These are phyloP conservation scores for Podosphaera aphanis DNA, from an alignment of 2,329 filamentous ascomycete species.

Conservation along the genomic window DNA sequence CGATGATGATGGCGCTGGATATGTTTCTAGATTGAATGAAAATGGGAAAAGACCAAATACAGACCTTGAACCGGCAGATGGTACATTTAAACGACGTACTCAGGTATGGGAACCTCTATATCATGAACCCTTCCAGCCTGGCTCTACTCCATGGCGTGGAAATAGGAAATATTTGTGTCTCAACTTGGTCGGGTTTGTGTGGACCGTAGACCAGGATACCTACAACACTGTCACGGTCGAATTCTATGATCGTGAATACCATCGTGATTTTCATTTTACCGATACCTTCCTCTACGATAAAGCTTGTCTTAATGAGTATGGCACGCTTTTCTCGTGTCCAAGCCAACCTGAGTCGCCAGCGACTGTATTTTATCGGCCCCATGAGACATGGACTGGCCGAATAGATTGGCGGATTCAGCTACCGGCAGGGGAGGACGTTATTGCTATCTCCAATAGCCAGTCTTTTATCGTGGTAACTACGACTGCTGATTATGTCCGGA, in stretches of 20 bases:
- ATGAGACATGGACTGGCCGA: slow-evolving; percentile 86
- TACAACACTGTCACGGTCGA: slow-evolving; percentile 89
- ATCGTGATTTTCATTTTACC: slow-evolving; percentile 91
- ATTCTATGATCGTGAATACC: slow-evolving; percentile 83
- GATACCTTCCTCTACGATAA: slow-evolving; percentile 93
- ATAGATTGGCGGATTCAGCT: slow-evolving; percentile 75
- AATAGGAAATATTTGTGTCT: slow-evolving; percentile 83
- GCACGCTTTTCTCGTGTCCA: slow-evolving; percentile 64
- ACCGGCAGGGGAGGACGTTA: slow-evolving; percentile 68
- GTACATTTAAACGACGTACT: slow-evolving; percentile 20
- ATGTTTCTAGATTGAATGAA: slow-evolving; percentile 34
- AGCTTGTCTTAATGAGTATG: slow-evolving; percentile 69
- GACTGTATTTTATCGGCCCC: slow-evolving; percentile 83
- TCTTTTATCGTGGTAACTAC: slow-evolving; percentile 82
- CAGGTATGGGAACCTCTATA: slow-evolving; percentile 30
- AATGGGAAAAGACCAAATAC: slow-evolving; percentile 42
- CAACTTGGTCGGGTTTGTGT: slow-evolving; percentile 82
- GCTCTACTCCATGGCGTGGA: slow-evolving; percentile 86
- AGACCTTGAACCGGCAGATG: slow-evolving; percentile 16
- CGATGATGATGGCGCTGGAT: slow-evolving; percentile 87
- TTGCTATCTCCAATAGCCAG: slow-evolving; percentile 73
- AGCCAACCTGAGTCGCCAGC: slow-evolving; percentile 42
- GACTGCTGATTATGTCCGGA: slow-evolving; percentile 63
- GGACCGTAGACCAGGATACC: slow-evolving; percentile 88
- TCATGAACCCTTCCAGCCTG: slow-evolving; percentile 76